Base-by-base conservation (phyloP, 768 basidiomycete species). In the Kwoniella dendrophila region DNA sequence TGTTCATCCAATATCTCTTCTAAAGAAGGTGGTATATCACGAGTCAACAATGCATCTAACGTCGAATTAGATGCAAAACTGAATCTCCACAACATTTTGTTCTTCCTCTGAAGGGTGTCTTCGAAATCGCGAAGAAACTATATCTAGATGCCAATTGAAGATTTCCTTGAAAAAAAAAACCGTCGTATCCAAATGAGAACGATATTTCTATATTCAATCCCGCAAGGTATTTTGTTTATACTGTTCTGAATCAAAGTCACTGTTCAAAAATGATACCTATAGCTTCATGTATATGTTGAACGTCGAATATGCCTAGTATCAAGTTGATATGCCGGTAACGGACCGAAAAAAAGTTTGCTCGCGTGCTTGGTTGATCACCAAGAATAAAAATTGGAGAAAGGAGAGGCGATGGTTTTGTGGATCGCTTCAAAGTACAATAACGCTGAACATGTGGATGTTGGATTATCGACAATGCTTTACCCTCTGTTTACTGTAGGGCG, bases 1-100 rank as follows among this genome's bases (percentile, higher is more conserved):
- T 91, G 88, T 80, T 96, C 92, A 81, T 92, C 92, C 57, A 98
- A 84, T 62, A 98, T 87, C 41, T 90, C 87, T 78, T 96, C 93
- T 41, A 98, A 57, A 22, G 68, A 62, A 14, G 78, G 78, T 7
- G 77, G 85, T 50, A 87, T 89, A 69, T 92, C 90, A 81, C 90
- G 88, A 84, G 91, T 88, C 64, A 96, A 85, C 62, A 96, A 84
- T 72, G 85, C 85, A 85, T 96, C 92, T 80, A 96, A 53, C 27
- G 64, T 68, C 59, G 76, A 77, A 24, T 68, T 70, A 34, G 70
- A 65, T 52, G 69, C 71, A 52, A 74, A 75, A 43, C 75, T 73
- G 70, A 78, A 75, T 29, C 73, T 65, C 79, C 79, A 80, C 51
- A 80, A 68, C 76, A 78, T 78, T 40, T 47, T 65, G 60, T 5